A percentile compares a stretch with the other conserved stretches of the same genome.
These are phyloP conservation scores for Anthracocystis panici-leucophaei DNA, from an alignment of 1,284 basidiomycete species.

Conservation along the genomic window DNA sequence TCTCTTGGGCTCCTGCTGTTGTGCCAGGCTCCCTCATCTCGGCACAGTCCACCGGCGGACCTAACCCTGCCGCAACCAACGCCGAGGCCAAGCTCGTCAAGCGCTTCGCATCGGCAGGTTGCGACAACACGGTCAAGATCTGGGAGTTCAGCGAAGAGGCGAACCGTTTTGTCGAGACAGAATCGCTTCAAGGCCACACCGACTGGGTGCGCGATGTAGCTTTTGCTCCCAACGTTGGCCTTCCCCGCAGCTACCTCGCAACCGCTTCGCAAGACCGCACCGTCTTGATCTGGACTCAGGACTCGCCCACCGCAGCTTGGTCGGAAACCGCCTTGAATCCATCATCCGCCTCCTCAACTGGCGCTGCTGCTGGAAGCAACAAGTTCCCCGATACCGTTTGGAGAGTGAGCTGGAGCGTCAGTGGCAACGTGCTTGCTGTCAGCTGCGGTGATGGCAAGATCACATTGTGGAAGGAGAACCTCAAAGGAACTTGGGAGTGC, in stretches of 20 bases:
- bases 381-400: conserved; percentile 76
- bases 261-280: conserved; percentile 90
- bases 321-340: conserved; percentile 87
- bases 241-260: conserved; percentile 93
- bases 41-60: conserved; percentile 34
- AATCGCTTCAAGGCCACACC: conserved; percentile 74
- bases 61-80: conserved; percentile 67
- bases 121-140: conserved; percentile 94
- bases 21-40: conserved; percentile 78
- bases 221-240: conserved; percentile 95
- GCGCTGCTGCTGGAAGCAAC: conserved; percentile 24
- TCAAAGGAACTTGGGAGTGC: conserved; percentile 94
- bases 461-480: conserved; percentile 96
- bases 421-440: conserved; percentile 94
- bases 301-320: conserved; percentile 83
- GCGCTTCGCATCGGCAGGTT: conserved; percentile 89
- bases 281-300: conserved; percentile 94
- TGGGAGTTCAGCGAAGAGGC: conserved; percentile 79
- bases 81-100: conserved; percentile 51
- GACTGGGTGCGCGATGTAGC: conserved; percentile 99
- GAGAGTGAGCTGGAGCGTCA: conserved; percentile 96
- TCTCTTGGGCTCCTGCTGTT: conserved; percentile 96
- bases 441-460: conserved; percentile 99
- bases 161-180: conserved; percentile 63
- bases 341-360: conserved; percentile 52